These are phyloP conservation scores for Candida michaelii DNA, from an alignment of 805 yeast species.

Conservation along the genomic window DNA sequence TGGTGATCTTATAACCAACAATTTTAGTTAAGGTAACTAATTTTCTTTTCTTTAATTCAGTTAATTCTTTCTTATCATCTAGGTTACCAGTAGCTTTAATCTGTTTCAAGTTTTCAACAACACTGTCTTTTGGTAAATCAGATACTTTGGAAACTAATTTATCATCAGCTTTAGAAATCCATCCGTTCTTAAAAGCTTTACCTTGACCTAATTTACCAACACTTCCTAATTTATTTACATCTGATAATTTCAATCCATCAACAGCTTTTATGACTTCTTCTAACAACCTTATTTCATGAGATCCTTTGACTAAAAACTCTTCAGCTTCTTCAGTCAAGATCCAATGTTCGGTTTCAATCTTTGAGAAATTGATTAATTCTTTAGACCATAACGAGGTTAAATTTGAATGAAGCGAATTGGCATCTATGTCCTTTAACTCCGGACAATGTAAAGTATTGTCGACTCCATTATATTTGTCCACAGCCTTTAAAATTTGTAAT, in stretches of 20 bases:
- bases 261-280: constrained; percentile 69
- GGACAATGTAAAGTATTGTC: constrained; percentile 60
- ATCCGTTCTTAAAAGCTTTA: constrained; percentile 94
- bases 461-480: constrained; percentile 58
- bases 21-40: constrained; percentile 68
- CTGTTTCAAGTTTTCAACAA: constrained; percentile 60
- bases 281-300: constrained; percentile 84
- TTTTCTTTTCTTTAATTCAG: constrained; percentile 93
- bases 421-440: constrained; percentile 61
- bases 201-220: constrained; percentile 94
- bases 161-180: constrained; percentile 90
- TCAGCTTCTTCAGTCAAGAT: constrained; percentile 76
- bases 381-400: constrained; percentile 83
- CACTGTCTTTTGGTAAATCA: constrained; percentile 61
- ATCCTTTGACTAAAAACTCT: constrained; percentile 75
- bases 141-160: constrained; percentile 63
- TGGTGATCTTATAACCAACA: constrained; percentile 70
- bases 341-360: constrained; percentile 76
- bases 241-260: constrained; percentile 80
- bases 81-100: constrained; percentile 58
- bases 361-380: constrained; percentile 70
- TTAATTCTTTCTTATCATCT: constrained; percentile 61
- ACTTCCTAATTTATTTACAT: constrained; percentile 72
- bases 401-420: constrained; percentile 74
- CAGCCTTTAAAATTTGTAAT: constrained; percentile 58